These are phyloP conservation scores for Fagus crenata DNA, from an alignment of 306 rosid species.

Conservation along the genomic window DNA sequence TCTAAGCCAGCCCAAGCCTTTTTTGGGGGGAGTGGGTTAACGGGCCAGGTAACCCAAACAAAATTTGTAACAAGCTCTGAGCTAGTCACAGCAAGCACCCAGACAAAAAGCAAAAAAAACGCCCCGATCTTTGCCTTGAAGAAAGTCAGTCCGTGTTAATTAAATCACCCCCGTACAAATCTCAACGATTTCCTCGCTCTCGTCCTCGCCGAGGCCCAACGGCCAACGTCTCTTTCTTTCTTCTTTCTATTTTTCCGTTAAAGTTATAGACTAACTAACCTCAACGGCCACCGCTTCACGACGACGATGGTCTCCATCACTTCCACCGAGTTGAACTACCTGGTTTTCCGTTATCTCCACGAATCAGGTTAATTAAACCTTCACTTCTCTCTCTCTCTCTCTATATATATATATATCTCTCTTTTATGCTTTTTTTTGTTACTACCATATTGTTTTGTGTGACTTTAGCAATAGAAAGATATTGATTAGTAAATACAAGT, in stretches of 20 bases:
- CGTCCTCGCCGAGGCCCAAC: conserved; percentile 4
- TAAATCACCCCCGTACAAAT: no score
- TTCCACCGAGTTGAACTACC: conserved; percentile 58
- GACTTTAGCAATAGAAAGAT: no score
- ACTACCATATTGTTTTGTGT: no score
- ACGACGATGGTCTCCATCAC: conserved; percentile 48
- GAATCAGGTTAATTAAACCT: conserved; percentile 45
- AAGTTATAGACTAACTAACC: neutral
- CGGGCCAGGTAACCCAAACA: no score
- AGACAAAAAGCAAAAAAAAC: no score
- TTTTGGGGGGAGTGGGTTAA: no score
- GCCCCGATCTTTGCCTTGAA: no score
- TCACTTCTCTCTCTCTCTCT: neutral
- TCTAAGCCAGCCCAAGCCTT: no score
- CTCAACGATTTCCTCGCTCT: neutral
- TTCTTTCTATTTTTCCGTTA: neutral
- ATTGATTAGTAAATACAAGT: no score
- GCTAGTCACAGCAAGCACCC: no score
- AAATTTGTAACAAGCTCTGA: no score
- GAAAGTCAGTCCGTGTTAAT: no score
- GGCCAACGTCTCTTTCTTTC: conserved; percentile 14
- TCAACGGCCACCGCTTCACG: conserved; percentile 2
- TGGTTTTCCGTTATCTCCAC: conserved; percentile 63
- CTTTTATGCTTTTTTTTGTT: neutral
- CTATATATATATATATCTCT: neutral